phyloP scores from a whole-genome alignment of 2,329 filamentous ascomycete species.

The Cadophora malorum region DNA sequence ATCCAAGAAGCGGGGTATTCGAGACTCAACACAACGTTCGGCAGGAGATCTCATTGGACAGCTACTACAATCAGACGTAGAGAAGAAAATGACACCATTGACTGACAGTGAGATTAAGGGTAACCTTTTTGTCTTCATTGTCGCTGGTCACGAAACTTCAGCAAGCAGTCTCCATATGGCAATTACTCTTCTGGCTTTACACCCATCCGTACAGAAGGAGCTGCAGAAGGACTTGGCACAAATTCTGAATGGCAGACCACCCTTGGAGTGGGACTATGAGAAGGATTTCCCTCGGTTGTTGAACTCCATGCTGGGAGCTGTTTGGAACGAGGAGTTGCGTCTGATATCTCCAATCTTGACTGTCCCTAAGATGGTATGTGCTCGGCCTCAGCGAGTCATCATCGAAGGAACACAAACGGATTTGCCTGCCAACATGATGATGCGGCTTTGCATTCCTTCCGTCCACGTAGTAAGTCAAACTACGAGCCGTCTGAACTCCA shows the following conservation, averaged over 20 bases:
- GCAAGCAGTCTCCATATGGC: conserved; percentile 77
- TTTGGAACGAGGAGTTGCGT: conserved; percentile 78
- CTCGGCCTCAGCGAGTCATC: conserved; percentile 58
- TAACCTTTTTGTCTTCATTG: conserved; percentile 70
- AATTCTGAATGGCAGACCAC: conserved; percentile 64
- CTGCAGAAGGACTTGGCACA: conserved; percentile 73
- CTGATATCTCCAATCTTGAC: conserved; percentile 73
- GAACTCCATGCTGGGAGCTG: conserved; percentile 72
- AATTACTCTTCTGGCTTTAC: conserved; percentile 70
- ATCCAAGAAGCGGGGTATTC: conserved; percentile 21
- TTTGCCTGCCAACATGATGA: conserved; percentile 60
- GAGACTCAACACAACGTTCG: conserved; percentile 4
- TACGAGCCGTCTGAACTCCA: not conserved
- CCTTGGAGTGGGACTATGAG: conserved; percentile 73
- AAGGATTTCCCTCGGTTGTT: conserved; percentile 67
- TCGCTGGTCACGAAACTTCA: conserved; percentile 82
- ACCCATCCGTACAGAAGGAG: conserved; percentile 65
- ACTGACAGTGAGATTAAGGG: conserved; percentile 69
- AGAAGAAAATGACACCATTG: conserved; percentile 2
- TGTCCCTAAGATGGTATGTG: conserved; percentile 69
- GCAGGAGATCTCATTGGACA: conserved; percentile 17
- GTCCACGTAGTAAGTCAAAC: conserved; percentile 54
- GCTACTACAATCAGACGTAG: not conserved
- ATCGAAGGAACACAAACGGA: conserved; percentile 63
- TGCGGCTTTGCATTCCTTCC: conserved; percentile 63